Base-by-base conservation (phyloP, 148 eudicot genomes). In the Vaccinium vitisidaea region DNA sequence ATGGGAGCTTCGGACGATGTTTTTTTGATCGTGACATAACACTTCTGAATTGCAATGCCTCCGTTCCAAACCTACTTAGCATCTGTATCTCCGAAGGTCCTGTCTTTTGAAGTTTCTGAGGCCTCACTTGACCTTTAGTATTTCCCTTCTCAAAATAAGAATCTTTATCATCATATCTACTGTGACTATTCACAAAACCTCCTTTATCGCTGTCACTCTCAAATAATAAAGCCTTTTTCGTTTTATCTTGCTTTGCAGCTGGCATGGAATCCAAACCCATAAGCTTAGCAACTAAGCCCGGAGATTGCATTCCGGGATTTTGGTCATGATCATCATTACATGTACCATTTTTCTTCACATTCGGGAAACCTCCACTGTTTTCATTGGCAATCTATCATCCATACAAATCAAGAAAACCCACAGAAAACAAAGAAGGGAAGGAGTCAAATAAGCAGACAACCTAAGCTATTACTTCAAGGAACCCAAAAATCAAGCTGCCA, bases 221-320 rank as follows among this genome's bases (percentile, higher is more conserved):
- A 73, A 82, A 82, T 2, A 27, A 21, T 5, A 84, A 69, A 86
- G 56, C 86, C 83, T 90, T 89, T 81, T 80, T 86, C 2, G 88
- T 73, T 70, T 86, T 84, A 65, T 87, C 85, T 71, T 86, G 83
- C 39, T 86, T 85, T n/a, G 75, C 84, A 82, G 77, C 86, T 48
- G 99, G 98, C 95, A 97, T 84, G 56, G 95, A 88, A 46, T 97
- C 99, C 84, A 97, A 92, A 1, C 99, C 99, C 99, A 97, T 97
- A 80, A 97, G 92, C 92, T 94, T 93, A 87, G 97, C 99, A 89
- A 95, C 98, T 87, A 97, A 89, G 75, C 94, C 89, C 5, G 98
- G 98, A 85, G 94, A 63, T 81, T 85, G 81, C 89, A 83, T 91
- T 86, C 87, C 92, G n/a, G 86, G 85, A 79, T 91, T 92, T 80